Evolutionary conservation across 225 moss, liverwort and hornwort genomes (phyloP), one percentile per base, ranked within the genome.

Genomic region (Marchantia polymorpha): DNA sequence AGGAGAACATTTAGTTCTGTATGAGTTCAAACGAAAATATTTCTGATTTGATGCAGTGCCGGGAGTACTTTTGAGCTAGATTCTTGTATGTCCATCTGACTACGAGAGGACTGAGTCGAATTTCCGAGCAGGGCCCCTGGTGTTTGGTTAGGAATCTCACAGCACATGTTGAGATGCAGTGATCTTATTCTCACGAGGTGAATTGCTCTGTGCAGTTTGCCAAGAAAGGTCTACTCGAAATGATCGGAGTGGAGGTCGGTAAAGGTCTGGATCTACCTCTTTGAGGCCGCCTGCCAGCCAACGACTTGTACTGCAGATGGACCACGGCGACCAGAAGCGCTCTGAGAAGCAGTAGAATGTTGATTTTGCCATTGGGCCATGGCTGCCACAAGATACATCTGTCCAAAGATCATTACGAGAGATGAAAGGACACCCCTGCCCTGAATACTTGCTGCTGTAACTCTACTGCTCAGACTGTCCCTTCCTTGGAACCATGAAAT

Each of bases 201-300:
- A 23, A 25, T 54, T 55, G 53, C 23, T 39, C 20, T 81, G 8
- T 77, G 81, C 90, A 96, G 94, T 79, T 93, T 17, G 80, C 89
- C 20, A 79, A 87, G 64, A 86, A 39, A 84, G 93, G 93, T 49
- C 83, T 94, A 77, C 82, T 93, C 69, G 77, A 94, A 85, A 68
- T 80, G 19, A 72, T 92, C 65, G 96, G 94, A 46, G 77, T 92
- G 75, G 96, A 94, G 19, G 79, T 93, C 46, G 96, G 94, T 64
- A 93, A 89, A 64, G 94, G 93, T 77, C 89, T 93, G n/a, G 83
- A 93, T 84, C 82, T 97, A 74, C 93, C 91, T 10, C 78, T 93
- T 56, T 93, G 76, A 92, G 77, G 51, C 8, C 17, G 12, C 4
- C 27, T 7, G 7, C 14, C 8, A 39, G 5, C 3, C 39, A 39